These are phyloP conservation scores for Arthromyces matolae DNA, from an alignment of 768 basidiomycete genomes.

Conservation along the genomic window DNA sequence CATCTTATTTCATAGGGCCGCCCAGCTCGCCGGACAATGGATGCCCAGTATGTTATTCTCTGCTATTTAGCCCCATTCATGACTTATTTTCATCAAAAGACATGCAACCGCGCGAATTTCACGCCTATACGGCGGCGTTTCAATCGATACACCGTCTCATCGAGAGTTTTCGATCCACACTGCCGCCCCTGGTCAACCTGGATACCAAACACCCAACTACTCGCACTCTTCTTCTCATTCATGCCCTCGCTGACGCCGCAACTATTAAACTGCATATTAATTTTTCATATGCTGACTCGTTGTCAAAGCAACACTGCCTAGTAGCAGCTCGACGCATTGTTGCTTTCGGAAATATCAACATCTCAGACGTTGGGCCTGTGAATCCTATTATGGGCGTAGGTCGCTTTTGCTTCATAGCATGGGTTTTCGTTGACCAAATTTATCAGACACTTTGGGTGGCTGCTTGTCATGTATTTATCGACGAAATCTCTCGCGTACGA, in stretches of 20 bases:
- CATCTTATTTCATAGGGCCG: slow-evolving; percentile 55
- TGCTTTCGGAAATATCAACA: slow-evolving; percentile 33
- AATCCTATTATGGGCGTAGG: slow-evolving; percentile 54
- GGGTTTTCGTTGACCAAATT: slow-evolving; percentile 9
- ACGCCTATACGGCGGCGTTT: slow-evolving; percentile 41
- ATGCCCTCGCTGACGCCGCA: slow-evolving; percentile 46
- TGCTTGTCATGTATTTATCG: slow-evolving; percentile 44
- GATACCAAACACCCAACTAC: slow-evolving; percentile 30
- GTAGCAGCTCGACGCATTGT: slow-evolving; percentile 42
- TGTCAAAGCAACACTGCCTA: slow-evolving; percentile 42
- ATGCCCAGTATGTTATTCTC: slow-evolving; percentile 32
- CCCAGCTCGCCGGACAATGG: slow-evolving; percentile 49
- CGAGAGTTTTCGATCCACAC: slow-evolving; percentile 33
- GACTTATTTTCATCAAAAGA: slow-evolving; percentile 31
- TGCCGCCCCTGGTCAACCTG: slow-evolving; percentile 31
- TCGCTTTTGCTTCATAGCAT: slow-evolving; percentile 5
- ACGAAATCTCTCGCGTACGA: slow-evolving; percentile 41
- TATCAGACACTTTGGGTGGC: slow-evolving; percentile 43
- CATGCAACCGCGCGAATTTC: slow-evolving; percentile 36
- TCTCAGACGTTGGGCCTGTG: slow-evolving; percentile 36
- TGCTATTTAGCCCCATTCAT: too few species aligned
- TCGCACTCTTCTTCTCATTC: slow-evolving; percentile 40
- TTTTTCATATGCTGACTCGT: slow-evolving; percentile 39
- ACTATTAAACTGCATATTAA: slow-evolving; percentile 50
- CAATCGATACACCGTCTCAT: slow-evolving; percentile 44